Percentiles rank a stretch among this genome's conserved stretches.
Evolutionary conservation across 1,284 basidiomycete genomes (phyloP).

Genomic region (Ganoderma meredithae): DNA sequence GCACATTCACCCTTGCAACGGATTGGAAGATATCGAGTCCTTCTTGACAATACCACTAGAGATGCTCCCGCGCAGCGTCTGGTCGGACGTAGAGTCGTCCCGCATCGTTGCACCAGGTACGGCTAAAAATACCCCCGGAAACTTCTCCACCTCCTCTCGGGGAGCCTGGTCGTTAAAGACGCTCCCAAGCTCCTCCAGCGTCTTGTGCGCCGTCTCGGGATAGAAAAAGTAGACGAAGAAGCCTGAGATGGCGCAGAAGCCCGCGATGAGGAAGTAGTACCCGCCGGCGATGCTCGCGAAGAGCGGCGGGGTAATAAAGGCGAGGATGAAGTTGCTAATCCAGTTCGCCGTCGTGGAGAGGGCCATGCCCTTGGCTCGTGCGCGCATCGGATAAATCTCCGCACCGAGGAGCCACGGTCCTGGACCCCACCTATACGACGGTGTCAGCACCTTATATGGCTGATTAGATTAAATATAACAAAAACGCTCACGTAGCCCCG

Average conservation of each 20-base stretch:
- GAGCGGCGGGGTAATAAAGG: constrained; percentile 60
- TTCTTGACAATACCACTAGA: constrained; percentile 1
- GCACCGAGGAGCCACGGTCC: constrained; percentile 66
- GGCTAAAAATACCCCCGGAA: not conserved
- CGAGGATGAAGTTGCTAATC: constrained; percentile 62
- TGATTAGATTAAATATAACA: not conserved
- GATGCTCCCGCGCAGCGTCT: constrained; percentile 11
- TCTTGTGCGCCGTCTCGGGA: constrained; percentile 51
- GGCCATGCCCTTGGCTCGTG: constrained; percentile 73
- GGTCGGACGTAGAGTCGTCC: constrained; percentile 8
- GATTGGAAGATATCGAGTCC: not conserved
- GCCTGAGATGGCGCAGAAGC: constrained; percentile 52
- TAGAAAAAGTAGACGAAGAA: constrained; percentile 56
- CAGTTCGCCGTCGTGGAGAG: constrained; percentile 68
- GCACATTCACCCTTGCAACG: not conserved
- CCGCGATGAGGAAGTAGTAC: constrained; percentile 59
- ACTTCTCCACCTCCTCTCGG: constrained; percentile 13
- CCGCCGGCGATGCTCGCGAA: constrained; percentile 52
- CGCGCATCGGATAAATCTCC: constrained; percentile 73
- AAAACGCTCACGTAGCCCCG: constrained; percentile 49
- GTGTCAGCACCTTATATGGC: not conserved
- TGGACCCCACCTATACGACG: constrained; percentile 60
- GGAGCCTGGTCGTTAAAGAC: constrained; percentile 52
- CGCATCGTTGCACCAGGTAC: not conserved
- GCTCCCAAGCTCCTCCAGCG: constrained; percentile 57